Conservation (phyloP, 345 rosid species). For the Rhodamnia argentea region DNA sequence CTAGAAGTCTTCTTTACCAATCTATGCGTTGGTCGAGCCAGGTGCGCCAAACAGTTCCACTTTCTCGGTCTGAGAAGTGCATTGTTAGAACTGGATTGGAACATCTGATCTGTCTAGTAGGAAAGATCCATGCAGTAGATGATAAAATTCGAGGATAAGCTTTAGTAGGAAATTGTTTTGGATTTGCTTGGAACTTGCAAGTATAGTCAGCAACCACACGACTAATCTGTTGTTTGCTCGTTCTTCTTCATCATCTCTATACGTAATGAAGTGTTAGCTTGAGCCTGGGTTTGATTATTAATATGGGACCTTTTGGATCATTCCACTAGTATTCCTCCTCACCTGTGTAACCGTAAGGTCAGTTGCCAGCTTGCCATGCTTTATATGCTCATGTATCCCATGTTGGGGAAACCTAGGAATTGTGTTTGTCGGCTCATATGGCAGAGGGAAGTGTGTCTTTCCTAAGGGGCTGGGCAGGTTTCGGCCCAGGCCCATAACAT, state of each 20-base stretch:
- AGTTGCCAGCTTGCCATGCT: not conserved
- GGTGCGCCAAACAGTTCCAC: not conserved
- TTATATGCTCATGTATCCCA: not conserved
- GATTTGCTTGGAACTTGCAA: not conserved
- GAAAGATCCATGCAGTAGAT: not conserved
- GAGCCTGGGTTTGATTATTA: not conserved
- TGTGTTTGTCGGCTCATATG: not conserved
- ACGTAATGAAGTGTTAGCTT: not conserved
- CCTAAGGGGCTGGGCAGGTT: fast-evolving
- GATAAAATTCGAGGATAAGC: not conserved
- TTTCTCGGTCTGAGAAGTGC: too few species aligned
- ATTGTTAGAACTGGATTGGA: too few species aligned
- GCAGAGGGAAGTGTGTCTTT: not conserved
- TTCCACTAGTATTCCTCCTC: not conserved
- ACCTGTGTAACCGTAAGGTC: not conserved
- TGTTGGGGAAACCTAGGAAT: not conserved
- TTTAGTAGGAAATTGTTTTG: not conserved
- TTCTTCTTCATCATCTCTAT: not conserved
- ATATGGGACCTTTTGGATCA: not conserved
- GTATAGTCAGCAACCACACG: not conserved
- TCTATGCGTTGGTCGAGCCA: not conserved
- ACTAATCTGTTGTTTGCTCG: not conserved
- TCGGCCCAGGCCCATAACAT: not conserved
- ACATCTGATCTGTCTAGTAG: not conserved
- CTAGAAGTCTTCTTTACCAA: not conserved